These are phyloP conservation scores for Paecilomyces niveus DNA, from an alignment of 2,329 filamentous ascomycete genomes.

Conservation along the genomic window DNA sequence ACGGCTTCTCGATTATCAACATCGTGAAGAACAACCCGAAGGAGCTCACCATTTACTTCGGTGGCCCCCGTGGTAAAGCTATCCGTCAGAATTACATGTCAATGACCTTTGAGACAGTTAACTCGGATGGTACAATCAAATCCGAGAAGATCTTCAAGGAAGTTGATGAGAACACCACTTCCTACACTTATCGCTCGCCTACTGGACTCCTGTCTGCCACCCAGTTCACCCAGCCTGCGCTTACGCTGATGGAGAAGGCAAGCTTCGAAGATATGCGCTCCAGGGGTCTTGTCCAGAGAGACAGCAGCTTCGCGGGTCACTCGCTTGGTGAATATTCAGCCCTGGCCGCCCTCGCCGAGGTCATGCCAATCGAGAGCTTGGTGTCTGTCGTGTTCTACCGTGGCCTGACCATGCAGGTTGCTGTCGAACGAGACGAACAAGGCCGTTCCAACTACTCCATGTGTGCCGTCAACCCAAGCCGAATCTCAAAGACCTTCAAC, in stretches of 20 bases:
- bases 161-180: slow-evolving; percentile 83
- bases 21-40: slow-evolving; percentile 99
- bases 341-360: slow-evolving; percentile 88
- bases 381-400: slow-evolving; percentile 99
- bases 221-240: slow-evolving; percentile 94
- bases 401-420: slow-evolving; percentile 97
- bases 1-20: slow-evolving; percentile 96
- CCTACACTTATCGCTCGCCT: slow-evolving; percentile 94
- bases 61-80: slow-evolving; percentile 90
- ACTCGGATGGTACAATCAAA: slow-evolving; percentile 83
- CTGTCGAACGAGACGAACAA: slow-evolving; percentile 87
- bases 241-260: slow-evolving; percentile 99
- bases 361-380: slow-evolving; percentile 98
- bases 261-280: slow-evolving; percentile 98
- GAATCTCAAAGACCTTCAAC: slow-evolving; percentile 98
- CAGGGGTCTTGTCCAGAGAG: slow-evolving; percentile 89
- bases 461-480: slow-evolving; percentile 97
- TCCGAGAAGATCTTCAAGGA: slow-evolving; percentile 99
- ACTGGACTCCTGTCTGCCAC: slow-evolving; percentile 92
- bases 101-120: slow-evolving; percentile 99
- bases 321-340: slow-evolving; percentile 98
- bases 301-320: slow-evolving; percentile 96
- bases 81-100: slow-evolving; percentile 99
- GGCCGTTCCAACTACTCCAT: slow-evolving; percentile 98
- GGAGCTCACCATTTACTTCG: slow-evolving; percentile 96